Evolutionary conservation across 305 asterid species (phyloP).

Genomic region (Lippia alba): DNA sequence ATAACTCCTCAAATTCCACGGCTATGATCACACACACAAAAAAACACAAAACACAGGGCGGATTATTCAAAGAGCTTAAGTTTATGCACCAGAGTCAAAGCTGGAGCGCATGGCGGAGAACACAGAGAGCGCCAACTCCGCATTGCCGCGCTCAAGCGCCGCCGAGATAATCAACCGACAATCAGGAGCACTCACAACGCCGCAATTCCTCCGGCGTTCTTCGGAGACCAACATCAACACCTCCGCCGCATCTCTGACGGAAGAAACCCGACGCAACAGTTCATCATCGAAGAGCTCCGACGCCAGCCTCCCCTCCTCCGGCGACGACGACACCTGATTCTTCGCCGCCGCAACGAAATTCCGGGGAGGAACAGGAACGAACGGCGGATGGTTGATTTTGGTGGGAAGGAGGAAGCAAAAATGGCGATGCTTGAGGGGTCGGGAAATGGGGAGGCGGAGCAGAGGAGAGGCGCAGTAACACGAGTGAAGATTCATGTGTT

Average conservation of each 20-base stretch:
- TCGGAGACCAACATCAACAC: slow-evolving; percentile 55
- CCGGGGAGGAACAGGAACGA: slow-evolving; percentile 23
- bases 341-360: slow-evolving; percentile 43
- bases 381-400: slow-evolving; percentile 25
- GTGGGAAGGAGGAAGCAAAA: slow-evolving; percentile 47
- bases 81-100: slow-evolving; percentile 62
- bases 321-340: slow-evolving; percentile 44
- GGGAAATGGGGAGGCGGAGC: slow-evolving; percentile 37
- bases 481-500: slow-evolving; percentile 56
- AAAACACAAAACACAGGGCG: neutral
- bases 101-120: slow-evolving; percentile 87
- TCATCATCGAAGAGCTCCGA: slow-evolving; percentile 60
- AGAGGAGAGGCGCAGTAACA: slow-evolving; percentile 46
- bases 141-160: slow-evolving; percentile 82
- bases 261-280: slow-evolving; percentile 53
- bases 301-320: slow-evolving; percentile 42
- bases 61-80: neutral
- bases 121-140: slow-evolving; percentile 83
- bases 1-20: neutral
- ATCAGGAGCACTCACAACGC: slow-evolving; percentile 56
- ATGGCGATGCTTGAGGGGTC: slow-evolving; percentile 33
- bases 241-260: slow-evolving; percentile 64
- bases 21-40: neutral
- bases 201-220: slow-evolving; percentile 45
- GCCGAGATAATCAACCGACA: slow-evolving; percentile 74